phyloP scores from a whole-genome alignment of 495 filamentous ascomycete genomes.

The Podospora pseudopauciseta region DNA sequence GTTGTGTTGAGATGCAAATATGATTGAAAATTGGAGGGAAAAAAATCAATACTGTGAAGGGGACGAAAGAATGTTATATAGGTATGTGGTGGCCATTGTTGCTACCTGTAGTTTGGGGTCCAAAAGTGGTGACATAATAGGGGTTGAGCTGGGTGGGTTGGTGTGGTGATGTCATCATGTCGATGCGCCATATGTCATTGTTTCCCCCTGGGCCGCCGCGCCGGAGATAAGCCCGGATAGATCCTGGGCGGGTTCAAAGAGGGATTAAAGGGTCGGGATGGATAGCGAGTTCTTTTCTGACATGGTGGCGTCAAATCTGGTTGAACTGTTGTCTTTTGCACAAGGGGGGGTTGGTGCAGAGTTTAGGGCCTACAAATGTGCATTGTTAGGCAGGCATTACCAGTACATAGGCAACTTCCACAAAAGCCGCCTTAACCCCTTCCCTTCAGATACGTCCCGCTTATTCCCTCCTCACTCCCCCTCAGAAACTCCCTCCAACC shows the following conservation, averaged over 20 bases:
- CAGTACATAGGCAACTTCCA: too few species aligned
- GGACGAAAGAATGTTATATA: not conserved
- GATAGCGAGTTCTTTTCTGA: too few species aligned
- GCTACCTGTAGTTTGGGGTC: not conserved
- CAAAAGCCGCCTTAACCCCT: not conserved
- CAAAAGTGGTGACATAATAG: constrained; percentile 4
- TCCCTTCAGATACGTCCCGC: constrained; percentile 22
- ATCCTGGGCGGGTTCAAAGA: too few species aligned
- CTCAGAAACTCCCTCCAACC: constrained; percentile 38
- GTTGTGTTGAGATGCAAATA: not conserved
- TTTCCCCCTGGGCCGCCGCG: not conserved
- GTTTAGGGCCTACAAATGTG: too few species aligned
- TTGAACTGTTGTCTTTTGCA: too few species aligned
- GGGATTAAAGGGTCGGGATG: not conserved
- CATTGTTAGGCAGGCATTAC: too few species aligned
- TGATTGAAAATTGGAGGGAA: not conserved
- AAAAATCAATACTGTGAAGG: not conserved
- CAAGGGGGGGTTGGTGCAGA: too few species aligned
- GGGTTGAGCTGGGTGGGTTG: not conserved
- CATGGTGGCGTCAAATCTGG: too few species aligned
- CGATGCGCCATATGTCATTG: not conserved
- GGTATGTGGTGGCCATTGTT: not conserved
- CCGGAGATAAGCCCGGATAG: not conserved
- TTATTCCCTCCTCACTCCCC: constrained; percentile 34
- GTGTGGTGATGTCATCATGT: constrained; percentile 20